Evolutionary conservation across 1,139 yeast genomes (phyloP).

Genomic region (Taphrina confusa): DNA sequence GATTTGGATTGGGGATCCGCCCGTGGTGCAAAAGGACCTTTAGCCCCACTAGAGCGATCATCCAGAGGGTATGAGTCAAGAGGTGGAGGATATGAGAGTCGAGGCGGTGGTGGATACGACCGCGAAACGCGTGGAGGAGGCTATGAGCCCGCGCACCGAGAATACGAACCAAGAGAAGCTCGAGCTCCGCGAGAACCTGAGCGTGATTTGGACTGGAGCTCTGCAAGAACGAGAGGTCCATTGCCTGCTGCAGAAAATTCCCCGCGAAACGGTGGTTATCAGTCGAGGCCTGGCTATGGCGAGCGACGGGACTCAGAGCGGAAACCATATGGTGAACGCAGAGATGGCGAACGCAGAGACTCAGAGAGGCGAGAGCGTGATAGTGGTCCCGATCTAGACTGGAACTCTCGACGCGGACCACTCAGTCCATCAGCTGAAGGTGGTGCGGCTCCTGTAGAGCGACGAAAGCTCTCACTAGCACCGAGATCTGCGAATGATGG

Average conservation of each 20-base stretch:
- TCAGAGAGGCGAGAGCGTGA: conserved; percentile 28
- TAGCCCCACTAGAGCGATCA: conserved; percentile 41
- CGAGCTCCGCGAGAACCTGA: conserved; percentile 38
- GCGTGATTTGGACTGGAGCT: conserved; percentile 44
- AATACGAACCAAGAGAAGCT: conserved; percentile 23
- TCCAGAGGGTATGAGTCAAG: conserved; percentile 32
- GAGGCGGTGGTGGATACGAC: conserved; percentile 9
- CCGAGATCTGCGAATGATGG: conserved; percentile 35
- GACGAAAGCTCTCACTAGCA: conserved; percentile 39
- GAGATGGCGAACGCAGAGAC: conserved; percentile 18
- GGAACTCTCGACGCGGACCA: conserved; percentile 34
- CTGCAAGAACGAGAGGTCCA: conserved; percentile 45
- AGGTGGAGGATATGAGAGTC: conserved; percentile 19
- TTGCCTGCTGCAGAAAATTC: conserved; percentile 41
- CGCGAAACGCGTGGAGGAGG: conserved; percentile 17
- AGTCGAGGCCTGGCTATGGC: conserved; percentile 14
- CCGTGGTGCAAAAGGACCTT: conserved; percentile 45
- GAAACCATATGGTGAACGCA: conserved; percentile 14
- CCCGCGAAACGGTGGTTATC: conserved; percentile 31
- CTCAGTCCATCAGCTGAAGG: conserved; percentile 15
- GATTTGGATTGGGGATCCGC: conserved; percentile 44
- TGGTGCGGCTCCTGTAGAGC: conserved; percentile 38
- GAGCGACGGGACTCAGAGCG: conserved; percentile 23
- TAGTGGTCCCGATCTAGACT: conserved; percentile 31
- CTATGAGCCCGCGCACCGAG: conserved; percentile 20